Conservation (phyloP, 2,329 filamentous ascomycete genomes). For the Colletotrichum camelliae region DNA sequence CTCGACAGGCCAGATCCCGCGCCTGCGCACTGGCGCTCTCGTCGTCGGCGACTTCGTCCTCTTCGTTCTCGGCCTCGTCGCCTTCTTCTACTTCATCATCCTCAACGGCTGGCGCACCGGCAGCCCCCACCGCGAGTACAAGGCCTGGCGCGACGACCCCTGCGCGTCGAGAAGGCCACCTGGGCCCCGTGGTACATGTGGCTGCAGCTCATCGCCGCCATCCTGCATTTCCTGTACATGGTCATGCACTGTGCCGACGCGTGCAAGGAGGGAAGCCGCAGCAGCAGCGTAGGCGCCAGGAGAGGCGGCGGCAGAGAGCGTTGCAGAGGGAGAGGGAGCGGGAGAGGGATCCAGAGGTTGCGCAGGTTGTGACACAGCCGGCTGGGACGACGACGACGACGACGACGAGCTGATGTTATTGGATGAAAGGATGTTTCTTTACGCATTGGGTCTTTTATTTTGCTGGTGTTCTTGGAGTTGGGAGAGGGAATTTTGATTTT, state of each 20-base stretch:
- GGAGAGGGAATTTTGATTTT: background rate
- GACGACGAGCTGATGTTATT: background rate
- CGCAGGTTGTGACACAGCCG: background rate
- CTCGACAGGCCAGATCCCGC: conserved; percentile 22
- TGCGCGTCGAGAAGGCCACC: conserved; percentile 20
- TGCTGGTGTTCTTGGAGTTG: background rate
- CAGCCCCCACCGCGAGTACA: conserved; percentile 9
- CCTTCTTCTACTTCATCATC: conserved; percentile 26
- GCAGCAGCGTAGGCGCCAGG: background rate
- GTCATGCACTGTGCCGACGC: conserved; percentile 24
- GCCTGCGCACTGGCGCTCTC: conserved; percentile 20
- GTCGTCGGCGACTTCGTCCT: conserved; percentile 22
- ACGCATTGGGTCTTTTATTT: background rate
- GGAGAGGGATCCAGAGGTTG: background rate
- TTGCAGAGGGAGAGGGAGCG: background rate
- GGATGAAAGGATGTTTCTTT: background rate
- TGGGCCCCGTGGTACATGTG: conserved; percentile 27
- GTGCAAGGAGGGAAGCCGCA: conserved; percentile 8
- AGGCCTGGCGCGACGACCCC: conserved; percentile 17
- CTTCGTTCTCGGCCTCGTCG: conserved; percentile 24
- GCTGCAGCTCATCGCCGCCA: conserved; percentile 25
- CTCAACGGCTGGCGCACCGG: conserved; percentile 21
- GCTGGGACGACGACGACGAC: background rate
- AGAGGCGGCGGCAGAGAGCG: background rate
- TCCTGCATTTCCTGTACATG: conserved; percentile 25